Conservation (phyloP, 768 basidiomycete genomes). For the Leccinum subtestaceum region DNA sequence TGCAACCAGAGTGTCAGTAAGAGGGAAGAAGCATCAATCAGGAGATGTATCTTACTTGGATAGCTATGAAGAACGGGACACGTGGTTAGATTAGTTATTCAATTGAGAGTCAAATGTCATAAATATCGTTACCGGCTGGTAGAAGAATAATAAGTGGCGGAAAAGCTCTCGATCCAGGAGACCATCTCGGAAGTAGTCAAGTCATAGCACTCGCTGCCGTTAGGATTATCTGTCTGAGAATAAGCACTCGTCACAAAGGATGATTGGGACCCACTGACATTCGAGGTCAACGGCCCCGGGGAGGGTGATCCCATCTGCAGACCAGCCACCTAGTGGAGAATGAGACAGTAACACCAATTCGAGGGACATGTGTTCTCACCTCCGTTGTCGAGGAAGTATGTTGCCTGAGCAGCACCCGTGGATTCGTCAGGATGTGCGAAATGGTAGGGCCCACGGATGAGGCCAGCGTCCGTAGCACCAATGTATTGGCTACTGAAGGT, state of each 20-base stretch:
- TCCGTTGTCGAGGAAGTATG: slow-evolving; percentile 56
- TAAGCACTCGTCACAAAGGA: background rate
- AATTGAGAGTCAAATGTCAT: background rate
- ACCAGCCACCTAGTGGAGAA: slow-evolving; percentile 45
- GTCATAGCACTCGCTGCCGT: slow-evolving; percentile 53
- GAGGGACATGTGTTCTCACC: slow-evolving; percentile 29
- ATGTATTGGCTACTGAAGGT: slow-evolving; percentile 48
- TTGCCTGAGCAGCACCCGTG: slow-evolving; percentile 57
- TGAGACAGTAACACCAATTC: background rate
- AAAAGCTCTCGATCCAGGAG: slow-evolving; percentile 62
- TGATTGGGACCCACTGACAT: slow-evolving; percentile 35
- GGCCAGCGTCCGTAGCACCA: slow-evolving; percentile 51
- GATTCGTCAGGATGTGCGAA: slow-evolving; percentile 55
- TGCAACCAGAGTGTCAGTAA: slow-evolving; percentile 15
- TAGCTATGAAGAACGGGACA: slow-evolving; percentile 29
- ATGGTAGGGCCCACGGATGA: slow-evolving; percentile 62
- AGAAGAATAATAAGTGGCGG: slow-evolving; percentile 49
- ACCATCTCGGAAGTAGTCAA: slow-evolving; percentile 54
- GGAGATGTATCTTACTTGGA: slow-evolving; percentile 32
- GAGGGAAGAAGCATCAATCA: slow-evolving; percentile 1
- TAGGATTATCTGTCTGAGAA: slow-evolving; percentile 44
- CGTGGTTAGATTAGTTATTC: background rate
- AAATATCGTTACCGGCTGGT: slow-evolving; percentile 42
- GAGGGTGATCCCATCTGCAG: slow-evolving; percentile 54
- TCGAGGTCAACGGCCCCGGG: slow-evolving; percentile 66